Base-by-base conservation (phyloP, 495 filamentous ascomycete species). In the Lasiosphaeriaceae sp. region DNA sequence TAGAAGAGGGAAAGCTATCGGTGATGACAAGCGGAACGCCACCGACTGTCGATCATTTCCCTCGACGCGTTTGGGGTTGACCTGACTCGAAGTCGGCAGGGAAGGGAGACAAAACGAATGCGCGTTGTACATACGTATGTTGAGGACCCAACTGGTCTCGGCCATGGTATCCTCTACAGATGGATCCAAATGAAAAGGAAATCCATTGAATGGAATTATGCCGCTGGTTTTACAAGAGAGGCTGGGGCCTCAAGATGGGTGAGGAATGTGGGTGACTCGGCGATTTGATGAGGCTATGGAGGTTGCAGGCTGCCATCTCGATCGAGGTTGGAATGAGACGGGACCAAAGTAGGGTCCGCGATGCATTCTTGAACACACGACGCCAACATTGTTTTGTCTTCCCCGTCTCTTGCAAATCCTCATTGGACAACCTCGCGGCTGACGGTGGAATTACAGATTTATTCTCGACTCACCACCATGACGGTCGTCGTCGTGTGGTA, bases 321-420 rank as follows among this genome's bases (percentile, higher is more conserved):
- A 43, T 7, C 39, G 16, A 4, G 17, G 52, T 19, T 55, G 52
- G 52, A 54, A 59, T 55, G 57, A 29, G n/a, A 44, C 20, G 43
- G 23, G 2, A 31, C 46, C 7, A 16, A 9, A 20, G 11, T 14
- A 16, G 3, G 21, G 7, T 35, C n/a, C 17, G 11, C 39, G 5
- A 31, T n/a, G 46, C 46, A 59, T 50, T 54, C 37, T 54, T 50
- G 17, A 19, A 37, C 16, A 37, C 16, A 20, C 24, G 17, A 14
- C 23, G 8, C 45, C 56, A 16, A 45, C 12, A 5, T 11, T 52
- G 48, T 57, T 57, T 47, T 57, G 21, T 2, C 24, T 48, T 48
- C 19, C 7, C 9, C 24, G 21, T 11, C 11, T 23, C 4, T 48
- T 4, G 24, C 5, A n/a, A 23, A 26, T 11, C 24, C 24, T 48